These are phyloP conservation scores for Pontederia crassipes DNA, from an alignment of 176 grass and related monocot species.

Conservation along the genomic window DNA sequence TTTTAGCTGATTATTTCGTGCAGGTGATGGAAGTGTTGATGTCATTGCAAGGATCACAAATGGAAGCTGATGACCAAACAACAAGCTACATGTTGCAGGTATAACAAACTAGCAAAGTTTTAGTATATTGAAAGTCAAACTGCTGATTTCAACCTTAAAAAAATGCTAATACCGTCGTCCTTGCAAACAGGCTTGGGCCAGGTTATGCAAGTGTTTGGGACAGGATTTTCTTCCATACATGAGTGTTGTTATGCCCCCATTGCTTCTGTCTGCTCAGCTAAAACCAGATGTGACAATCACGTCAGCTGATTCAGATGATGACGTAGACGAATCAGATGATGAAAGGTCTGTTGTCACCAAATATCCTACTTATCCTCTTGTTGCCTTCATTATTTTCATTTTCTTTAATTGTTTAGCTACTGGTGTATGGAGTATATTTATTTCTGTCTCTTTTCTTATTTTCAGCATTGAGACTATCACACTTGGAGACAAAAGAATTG, in stretches of 20 bases:
- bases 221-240: slow-evolving; percentile 99
- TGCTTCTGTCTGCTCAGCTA: slow-evolving; percentile 96
- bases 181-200: slow-evolving; percentile 74
- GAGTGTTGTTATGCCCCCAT: slow-evolving; percentile 93
- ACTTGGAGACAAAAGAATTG: slow-evolving; percentile 94
- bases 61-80: slow-evolving; percentile 95
- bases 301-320: slow-evolving; percentile 94
- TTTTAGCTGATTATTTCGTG: background rate
- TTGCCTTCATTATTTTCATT: background rate
- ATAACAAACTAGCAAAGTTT: background rate
- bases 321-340: slow-evolving; percentile 94
- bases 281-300: slow-evolving; percentile 98
- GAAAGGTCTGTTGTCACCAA: slow-evolving; percentile 52
- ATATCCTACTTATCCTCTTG: background rate
- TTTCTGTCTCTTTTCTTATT: background rate
- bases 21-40: slow-evolving; percentile 99
- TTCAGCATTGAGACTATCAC: slow-evolving; percentile 94
- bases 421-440: background rate
- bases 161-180: background rate
- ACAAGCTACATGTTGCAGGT: slow-evolving; percentile 99
- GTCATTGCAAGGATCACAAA: slow-evolving; percentile 89
- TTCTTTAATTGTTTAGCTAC: background rate
- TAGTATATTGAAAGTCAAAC: too few species aligned
- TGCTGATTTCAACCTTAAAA: background rate
- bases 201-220: slow-evolving; percentile 97